A percentile compares a stretch with the other conserved stretches of the same genome.
phyloP scores from a whole-genome alignment of 495 filamentous ascomycete species.

The Aspergillus nidulans region DNA sequence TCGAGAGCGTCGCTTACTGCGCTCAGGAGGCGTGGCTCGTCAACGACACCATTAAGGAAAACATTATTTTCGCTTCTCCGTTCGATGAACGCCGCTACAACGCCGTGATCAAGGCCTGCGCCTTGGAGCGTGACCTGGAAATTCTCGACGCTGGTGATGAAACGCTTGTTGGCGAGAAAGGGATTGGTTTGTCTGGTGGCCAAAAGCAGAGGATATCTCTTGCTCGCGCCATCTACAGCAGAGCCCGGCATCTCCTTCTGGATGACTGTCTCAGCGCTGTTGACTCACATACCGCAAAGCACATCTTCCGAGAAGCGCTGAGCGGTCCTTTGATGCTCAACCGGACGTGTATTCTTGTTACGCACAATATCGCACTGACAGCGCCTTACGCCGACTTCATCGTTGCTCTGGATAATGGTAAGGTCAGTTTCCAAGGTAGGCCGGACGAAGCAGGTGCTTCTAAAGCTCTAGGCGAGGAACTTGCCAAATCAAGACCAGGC shows the following conservation, averaged over 20 bases:
- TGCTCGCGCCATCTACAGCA: conserved; percentile 88
- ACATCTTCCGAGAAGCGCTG: conserved; percentile 93
- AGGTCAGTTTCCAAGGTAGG: conserved; percentile 68
- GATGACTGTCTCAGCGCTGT: conserved; percentile 97
- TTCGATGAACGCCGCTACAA: conserved; percentile 82
- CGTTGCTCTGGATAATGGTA: conserved; percentile 83
- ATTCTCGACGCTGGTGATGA: conserved; percentile 91
- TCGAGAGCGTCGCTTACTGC: conserved; percentile 92
- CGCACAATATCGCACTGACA: conserved; percentile 85
- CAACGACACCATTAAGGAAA: conserved; percentile 93
- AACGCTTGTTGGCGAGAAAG: conserved; percentile 95
- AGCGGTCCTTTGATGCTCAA: conserved; percentile 83
- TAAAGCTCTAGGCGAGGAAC: conserved; percentile 80
- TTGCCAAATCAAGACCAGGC: conserved; percentile 64
- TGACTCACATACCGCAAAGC: conserved; percentile 98
- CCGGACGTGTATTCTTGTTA: conserved; percentile 94
- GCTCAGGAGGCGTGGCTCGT: conserved; percentile 98
- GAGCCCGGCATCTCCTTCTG: conserved; percentile 81
- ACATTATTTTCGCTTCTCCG: conserved; percentile 86
- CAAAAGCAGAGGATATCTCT: conserved; percentile 98
- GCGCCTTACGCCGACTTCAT: conserved; percentile 74
- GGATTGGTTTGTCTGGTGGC: conserved; percentile 92
- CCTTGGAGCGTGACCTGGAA: conserved; percentile 85
- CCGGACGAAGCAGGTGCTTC: conserved; percentile 73
- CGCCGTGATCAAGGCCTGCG: conserved; percentile 84